Conservation (phyloP, 2,329 filamentous ascomycete species). For the Mariannaea sp. region DNA sequence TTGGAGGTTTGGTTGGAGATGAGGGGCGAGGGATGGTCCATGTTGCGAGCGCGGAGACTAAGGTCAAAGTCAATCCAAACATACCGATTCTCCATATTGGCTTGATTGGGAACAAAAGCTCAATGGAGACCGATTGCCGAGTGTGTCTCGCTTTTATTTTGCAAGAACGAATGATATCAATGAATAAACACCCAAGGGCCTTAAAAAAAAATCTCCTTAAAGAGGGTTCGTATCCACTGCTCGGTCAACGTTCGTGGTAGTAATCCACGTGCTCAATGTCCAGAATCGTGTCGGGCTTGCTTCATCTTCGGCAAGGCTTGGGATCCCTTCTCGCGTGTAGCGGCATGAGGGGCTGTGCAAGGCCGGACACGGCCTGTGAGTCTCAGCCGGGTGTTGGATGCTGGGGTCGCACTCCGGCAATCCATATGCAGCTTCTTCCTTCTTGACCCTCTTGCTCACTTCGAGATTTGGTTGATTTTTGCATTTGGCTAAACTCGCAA, state of each 20-base stretch:
- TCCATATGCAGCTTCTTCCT: slow-evolving; percentile 8
- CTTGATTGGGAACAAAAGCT: no score
- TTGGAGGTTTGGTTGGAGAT: no score
- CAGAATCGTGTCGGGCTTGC: not conserved
- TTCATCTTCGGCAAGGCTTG: not conserved
- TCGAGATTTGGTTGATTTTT: no score
- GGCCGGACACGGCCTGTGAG: no score
- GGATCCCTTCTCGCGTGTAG: not conserved
- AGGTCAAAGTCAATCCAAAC: no score
- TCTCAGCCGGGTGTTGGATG: slow-evolving; percentile 8
- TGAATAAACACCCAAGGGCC: not conserved
- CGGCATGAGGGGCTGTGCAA: no score
- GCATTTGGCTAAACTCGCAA: no score
- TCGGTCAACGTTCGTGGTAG: slow-evolving; percentile 18
- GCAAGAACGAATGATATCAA: not conserved
- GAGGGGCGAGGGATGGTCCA: not conserved
- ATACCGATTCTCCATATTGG: no score
- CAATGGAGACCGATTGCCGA: slow-evolving; percentile 3
- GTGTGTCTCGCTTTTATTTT: not conserved
- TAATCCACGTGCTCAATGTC: slow-evolving; percentile 12
- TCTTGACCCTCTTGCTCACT: no score
- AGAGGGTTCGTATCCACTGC: slow-evolving; percentile 10
- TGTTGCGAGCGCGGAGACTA: not conserved
- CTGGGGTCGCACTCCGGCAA: slow-evolving; percentile 5
- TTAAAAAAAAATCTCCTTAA: slow-evolving; percentile 6